Evolutionary conservation across 805 yeast genomes (phyloP), one percentile per base, ranked within the genome.

Genomic region (Yueomyces sinensis): DNA sequence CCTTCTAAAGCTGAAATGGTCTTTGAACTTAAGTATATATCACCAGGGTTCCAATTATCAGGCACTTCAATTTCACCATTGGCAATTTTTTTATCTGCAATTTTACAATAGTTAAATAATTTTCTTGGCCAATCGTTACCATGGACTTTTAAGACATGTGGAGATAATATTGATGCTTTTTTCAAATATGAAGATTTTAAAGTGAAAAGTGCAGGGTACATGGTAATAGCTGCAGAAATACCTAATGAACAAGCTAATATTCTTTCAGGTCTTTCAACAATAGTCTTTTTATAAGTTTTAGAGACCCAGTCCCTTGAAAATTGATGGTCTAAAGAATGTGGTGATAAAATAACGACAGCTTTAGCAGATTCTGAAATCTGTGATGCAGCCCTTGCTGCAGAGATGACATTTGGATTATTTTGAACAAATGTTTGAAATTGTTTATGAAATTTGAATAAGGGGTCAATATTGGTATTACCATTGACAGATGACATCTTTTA

Each of bases 211-310:
- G 72, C 72, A 0, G 87, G 86, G 40, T 63, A 70, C 71, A 74
- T 68, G 2, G 86, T 66, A 17, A 76, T 50, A 1, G 93, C 89
- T 2, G 86, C 76, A 0, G 84, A 70, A 17, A 82, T 68, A 1
- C 94, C 94, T 38, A 82, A 60, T n/a, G 83, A 74, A 7, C 76
- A 64, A 0, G 94, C 91, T 36, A 77, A 62, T 31, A 82, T 57
- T 22, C 94, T 62, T 53, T 82, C 87, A 1, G 94, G 94, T 31
- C 89, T 60, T 55, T 82, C 94, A 18, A 82, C 89, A 25, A 82
- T 76, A 0, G 86, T 71, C 14, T 77, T 61, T 30, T 69, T 54
- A 45, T 78, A 77, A 1, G 73, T 54, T 49, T 76, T 80, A 6
- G 82, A 61, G 3, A 76, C 84, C 94, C 94, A 82, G 20, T 62